These are phyloP conservation scores for Syzygium aromaticum DNA, from an alignment of 345 rosid genomes.

Conservation along the genomic window DNA sequence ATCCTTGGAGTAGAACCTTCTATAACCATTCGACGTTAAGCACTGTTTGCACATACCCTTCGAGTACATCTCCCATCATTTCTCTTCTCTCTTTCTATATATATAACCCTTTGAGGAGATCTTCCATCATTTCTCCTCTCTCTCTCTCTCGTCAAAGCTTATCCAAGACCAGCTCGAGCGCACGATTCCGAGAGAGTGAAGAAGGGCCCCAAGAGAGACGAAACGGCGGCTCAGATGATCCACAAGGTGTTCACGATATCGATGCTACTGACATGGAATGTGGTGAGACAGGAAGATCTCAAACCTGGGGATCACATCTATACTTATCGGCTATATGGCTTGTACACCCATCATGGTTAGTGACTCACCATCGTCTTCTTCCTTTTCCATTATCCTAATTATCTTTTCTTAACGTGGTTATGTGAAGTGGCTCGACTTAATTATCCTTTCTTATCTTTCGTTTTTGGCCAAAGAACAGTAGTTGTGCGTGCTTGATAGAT, in stretches of 20 bases:
- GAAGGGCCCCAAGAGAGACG: too few relatives aligned
- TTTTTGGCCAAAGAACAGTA: not conserved
- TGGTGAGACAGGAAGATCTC: not conserved
- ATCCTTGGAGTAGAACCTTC: not conserved
- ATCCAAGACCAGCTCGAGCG: too few relatives aligned
- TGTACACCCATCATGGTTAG: not conserved
- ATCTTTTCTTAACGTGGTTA: not conserved
- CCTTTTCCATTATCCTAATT: not conserved
- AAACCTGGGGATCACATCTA: not conserved
- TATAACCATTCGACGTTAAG: not conserved
- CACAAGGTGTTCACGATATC: too few relatives aligned
- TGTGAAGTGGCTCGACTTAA: not conserved
- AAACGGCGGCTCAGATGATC: too few relatives aligned
- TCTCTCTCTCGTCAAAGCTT: too few relatives aligned
- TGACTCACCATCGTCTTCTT: not conserved
- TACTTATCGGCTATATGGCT: not conserved
- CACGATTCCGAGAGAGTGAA: too few relatives aligned
- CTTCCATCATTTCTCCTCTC: too few relatives aligned
- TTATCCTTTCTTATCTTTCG: not conserved
- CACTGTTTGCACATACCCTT: not conserved
- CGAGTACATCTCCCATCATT: not conserved
- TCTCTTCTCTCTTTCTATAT: too few relatives aligned
- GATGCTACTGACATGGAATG: not conserved
- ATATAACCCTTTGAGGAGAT: too few relatives aligned
- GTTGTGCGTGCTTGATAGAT: not conserved